phyloP scores from a whole-genome alignment of 1,284 basidiomycete genomes.

The Sanguinoderma infundibulare region DNA sequence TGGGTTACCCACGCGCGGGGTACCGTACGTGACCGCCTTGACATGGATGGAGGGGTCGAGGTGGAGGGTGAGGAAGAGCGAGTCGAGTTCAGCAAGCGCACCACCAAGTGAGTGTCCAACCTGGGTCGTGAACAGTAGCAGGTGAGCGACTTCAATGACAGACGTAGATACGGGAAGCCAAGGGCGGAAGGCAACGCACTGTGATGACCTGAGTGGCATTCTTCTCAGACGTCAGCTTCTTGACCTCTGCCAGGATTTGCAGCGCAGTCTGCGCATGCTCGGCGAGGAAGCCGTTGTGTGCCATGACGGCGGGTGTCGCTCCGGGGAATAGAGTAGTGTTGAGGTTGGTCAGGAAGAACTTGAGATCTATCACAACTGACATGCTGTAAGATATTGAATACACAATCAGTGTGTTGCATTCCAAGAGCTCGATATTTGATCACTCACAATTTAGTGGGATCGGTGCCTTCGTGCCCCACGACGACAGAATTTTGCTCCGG shows the following conservation, averaged over 20 bases:
- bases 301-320: slow-evolving; percentile 41
- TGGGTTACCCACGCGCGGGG: slow-evolving; percentile 42
- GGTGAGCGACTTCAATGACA: too few relatives aligned
- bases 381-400: too few relatives aligned
- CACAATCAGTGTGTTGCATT: too few relatives aligned
- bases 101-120: slow-evolving; percentile 46
- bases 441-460: slow-evolving; percentile 48
- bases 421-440: too few relatives aligned
- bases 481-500: slow-evolving; percentile 49
- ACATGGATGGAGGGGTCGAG: slow-evolving; percentile 39
- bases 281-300: slow-evolving; percentile 54
- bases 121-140: slow-evolving; percentile 15
- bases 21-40: slow-evolving; percentile 44
- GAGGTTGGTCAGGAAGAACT: slow-evolving; percentile 38
- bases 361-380: slow-evolving; percentile 53
- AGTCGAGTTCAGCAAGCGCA: slow-evolving; percentile 43
- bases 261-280: slow-evolving; percentile 47
- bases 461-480: slow-evolving; percentile 56
- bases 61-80: slow-evolving; percentile 40
- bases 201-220: slow-evolving; percentile 40
- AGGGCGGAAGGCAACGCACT: slow-evolving; percentile 27
- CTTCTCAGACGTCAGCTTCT: slow-evolving; percentile 37
- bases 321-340: slow-evolving; percentile 53
- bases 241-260: slow-evolving; percentile 41
- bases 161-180: too few relatives aligned